Evolutionary conservation across 2,329 filamentous ascomycete genomes (phyloP).

Genomic region (Fusarium subtropicale): DNA sequence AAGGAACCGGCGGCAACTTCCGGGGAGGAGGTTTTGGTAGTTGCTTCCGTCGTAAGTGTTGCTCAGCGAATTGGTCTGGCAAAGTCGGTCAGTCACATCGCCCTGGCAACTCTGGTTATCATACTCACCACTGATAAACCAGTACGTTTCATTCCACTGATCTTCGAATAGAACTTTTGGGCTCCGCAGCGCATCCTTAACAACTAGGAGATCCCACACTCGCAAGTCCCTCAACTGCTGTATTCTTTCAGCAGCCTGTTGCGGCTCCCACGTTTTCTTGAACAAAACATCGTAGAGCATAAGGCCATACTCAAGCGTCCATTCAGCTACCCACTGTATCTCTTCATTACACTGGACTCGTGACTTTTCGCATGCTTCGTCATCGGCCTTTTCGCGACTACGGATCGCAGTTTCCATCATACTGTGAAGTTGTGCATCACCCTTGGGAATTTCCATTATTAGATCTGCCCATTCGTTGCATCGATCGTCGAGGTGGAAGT

Average conservation of each 20-base stretch:
- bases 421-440: neutral
- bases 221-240: conserved; percentile 28
- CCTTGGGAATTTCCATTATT: neutral
- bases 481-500: conserved; percentile 16
- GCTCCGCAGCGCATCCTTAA: conserved; percentile 34
- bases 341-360: conserved; percentile 39
- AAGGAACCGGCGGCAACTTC: conserved; percentile 11
- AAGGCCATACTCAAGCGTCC: conserved; percentile 46
- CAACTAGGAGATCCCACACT: conserved; percentile 43
- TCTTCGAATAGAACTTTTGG: conserved; percentile 22
- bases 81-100: conserved; percentile 12
- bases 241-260: conserved; percentile 23
- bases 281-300: conserved; percentile 39
- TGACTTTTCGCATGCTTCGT: neutral
- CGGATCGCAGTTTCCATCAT: conserved; percentile 16
- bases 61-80: conserved; percentile 4
- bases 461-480: conserved; percentile 20
- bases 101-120: neutral
- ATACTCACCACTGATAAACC: conserved; percentile 22
- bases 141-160: conserved; percentile 24
- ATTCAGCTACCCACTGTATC: conserved; percentile 45
- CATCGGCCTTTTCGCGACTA: conserved; percentile 13
- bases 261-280: neutral
- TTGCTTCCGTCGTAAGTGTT: neutral
- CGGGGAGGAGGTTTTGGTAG: neutral